A percentile compares a stretch with the other conserved stretches of the same genome.
phyloP scores from a whole-genome alignment of 2,329 filamentous ascomycete genomes.

The Aspergillus floridensis region DNA sequence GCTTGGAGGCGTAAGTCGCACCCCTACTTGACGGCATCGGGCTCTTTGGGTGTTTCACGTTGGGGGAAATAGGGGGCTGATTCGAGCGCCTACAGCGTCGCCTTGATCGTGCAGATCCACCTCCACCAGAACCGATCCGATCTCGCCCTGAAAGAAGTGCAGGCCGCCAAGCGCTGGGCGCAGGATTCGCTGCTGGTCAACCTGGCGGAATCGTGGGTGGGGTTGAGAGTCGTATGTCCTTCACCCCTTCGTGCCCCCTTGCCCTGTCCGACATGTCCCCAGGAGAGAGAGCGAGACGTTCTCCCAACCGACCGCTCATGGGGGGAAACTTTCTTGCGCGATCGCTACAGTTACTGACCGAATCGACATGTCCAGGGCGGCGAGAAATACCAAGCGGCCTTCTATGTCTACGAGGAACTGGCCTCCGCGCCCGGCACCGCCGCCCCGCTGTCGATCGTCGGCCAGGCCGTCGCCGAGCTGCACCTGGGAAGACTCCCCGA shows the following conservation, averaged over 20 bases:
- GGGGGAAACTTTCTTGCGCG: too few species aligned
- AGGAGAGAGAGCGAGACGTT: too few species aligned
- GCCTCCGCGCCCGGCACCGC: slow-evolving; percentile 81
- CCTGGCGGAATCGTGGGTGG: slow-evolving; percentile 92
- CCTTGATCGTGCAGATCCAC: slow-evolving; percentile 87
- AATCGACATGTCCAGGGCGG: slow-evolving; percentile 61
- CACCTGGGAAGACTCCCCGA: slow-evolving; percentile 87
- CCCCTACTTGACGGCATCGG: too few species aligned
- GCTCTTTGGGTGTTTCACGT: background rate
- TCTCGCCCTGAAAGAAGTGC: slow-evolving; percentile 84
- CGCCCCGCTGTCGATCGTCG: slow-evolving; percentile 71
- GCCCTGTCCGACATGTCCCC: too few species aligned
- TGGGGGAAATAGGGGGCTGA: too few species aligned
- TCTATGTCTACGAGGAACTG: slow-evolving; percentile 96
- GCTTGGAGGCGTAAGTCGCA: slow-evolving; percentile 65
- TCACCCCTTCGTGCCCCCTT: background rate
- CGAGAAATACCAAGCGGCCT: slow-evolving; percentile 92
- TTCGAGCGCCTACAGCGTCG: slow-evolving; percentile 54
- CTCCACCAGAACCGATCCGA: slow-evolving; percentile 88
- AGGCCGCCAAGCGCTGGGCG: slow-evolving; percentile 83
- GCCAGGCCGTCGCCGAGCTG: slow-evolving; percentile 86
- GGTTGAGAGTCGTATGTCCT: slow-evolving; percentile 69
- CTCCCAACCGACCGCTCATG: too few species aligned
- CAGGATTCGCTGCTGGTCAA: slow-evolving; percentile 94
- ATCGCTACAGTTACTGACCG: too few species aligned